phyloP scores from a whole-genome alignment of 1,284 basidiomycete genomes.

The Ganoderma multipileum region DNA sequence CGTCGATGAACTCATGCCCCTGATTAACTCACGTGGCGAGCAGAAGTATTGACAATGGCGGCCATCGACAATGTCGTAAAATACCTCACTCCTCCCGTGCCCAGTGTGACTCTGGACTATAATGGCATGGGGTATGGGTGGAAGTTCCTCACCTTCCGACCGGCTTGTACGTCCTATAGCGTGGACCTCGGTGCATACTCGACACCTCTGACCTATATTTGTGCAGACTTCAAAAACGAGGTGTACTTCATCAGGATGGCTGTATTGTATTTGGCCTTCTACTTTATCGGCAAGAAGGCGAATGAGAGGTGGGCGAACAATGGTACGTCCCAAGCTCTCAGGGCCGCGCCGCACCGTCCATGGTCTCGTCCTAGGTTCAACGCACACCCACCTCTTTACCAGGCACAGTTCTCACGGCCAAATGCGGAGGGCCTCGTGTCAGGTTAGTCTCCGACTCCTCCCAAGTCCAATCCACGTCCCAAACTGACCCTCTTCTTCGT shows the following conservation, averaged over 20 bases:
- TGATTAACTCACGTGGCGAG: too few species aligned
- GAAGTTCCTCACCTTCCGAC: conserved; percentile 81
- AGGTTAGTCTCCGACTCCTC: conserved; percentile 29
- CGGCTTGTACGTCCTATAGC: conserved; percentile 63
- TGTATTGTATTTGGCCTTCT: conserved; percentile 59
- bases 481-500: conserved; percentile 61
- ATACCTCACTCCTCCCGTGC: conserved; percentile 45
- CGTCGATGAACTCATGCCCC: too few species aligned
- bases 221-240: conserved; percentile 71
- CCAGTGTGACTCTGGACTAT: conserved; percentile 52
- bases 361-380: conserved; percentile 52
- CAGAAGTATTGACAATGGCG: too few species aligned
- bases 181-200: not conserved
- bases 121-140: conserved; percentile 72
- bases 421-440: conserved; percentile 47
- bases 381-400: conserved; percentile 60
- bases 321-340: conserved; percentile 52
- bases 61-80: conserved; percentile 23
- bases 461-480: too few species aligned
- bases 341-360: not conserved
- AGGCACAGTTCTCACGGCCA: conserved; percentile 75
- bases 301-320: conserved; percentile 62
- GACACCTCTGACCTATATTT: conserved; percentile 2
- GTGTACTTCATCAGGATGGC: conserved; percentile 59
- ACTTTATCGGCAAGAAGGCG: conserved; percentile 58